phyloP scores from a whole-genome alignment of 2,329 filamentous ascomycete genomes.

The Lachnum nothofagi region DNA sequence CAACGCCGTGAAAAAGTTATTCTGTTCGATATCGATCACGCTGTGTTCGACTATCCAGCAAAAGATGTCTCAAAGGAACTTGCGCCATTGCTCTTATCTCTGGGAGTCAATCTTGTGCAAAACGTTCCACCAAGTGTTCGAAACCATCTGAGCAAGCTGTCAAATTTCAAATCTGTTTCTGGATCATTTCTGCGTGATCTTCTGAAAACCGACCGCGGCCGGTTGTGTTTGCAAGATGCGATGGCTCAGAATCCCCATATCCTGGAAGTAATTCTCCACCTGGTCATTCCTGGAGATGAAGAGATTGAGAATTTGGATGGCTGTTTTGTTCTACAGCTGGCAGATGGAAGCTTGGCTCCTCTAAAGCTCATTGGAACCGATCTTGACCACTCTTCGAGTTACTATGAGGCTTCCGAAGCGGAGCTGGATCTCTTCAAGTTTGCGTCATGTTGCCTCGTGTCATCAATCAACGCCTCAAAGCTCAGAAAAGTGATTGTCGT shows the following conservation, averaged over 20 bases:
- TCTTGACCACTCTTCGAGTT: not conserved
- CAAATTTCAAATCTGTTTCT: slow-evolving; percentile 13
- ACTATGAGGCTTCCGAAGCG: slow-evolving; percentile 13
- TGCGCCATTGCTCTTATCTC: slow-evolving; percentile 13
- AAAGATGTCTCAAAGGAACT: slow-evolving; percentile 9
- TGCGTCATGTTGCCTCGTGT: slow-evolving; percentile 17
- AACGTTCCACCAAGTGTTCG: slow-evolving; percentile 13
- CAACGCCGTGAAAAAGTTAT: slow-evolving; percentile 2
- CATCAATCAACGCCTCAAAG: not conserved
- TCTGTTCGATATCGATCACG: slow-evolving; percentile 14
- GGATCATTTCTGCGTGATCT: slow-evolving; percentile 16
- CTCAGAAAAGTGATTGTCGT: slow-evolving; percentile 2
- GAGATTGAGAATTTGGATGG: slow-evolving; percentile 22
- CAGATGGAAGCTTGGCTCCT: slow-evolving; percentile 20
- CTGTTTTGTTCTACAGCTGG: slow-evolving; percentile 27
- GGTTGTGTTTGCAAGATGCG: slow-evolving; percentile 3
- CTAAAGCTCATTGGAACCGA: slow-evolving; percentile 4
- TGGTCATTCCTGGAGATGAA: slow-evolving; percentile 5
- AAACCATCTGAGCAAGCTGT: slow-evolving; percentile 8
- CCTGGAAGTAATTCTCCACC: slow-evolving; percentile 9
- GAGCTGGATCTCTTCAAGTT: slow-evolving; percentile 26
- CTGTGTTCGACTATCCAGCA: slow-evolving; percentile 25
- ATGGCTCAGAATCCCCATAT: slow-evolving; percentile 5
- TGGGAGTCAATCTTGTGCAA: slow-evolving; percentile 18
- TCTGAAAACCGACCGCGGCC: slow-evolving; percentile 9